phyloP scores from a whole-genome alignment of 305 asterid genomes.

The Solanum hybrid region DNA sequence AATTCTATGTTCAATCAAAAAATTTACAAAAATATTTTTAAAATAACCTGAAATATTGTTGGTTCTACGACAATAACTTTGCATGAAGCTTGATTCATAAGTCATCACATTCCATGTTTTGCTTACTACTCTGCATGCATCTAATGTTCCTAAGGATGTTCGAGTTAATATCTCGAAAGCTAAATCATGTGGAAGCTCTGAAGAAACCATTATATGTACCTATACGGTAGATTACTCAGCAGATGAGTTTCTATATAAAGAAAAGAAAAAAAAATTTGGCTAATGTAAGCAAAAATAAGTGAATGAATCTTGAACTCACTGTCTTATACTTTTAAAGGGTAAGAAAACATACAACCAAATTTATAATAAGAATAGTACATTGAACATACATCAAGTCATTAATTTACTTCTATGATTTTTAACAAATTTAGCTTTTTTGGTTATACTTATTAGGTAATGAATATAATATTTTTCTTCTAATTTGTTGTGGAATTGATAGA shows the following conservation, averaged over 20 bases:
- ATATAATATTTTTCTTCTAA: not conserved
- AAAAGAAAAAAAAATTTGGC: too few species aligned
- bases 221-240: too few species aligned
- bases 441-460: not conserved
- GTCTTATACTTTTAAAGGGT: too few species aligned
- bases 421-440: not conserved
- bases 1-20: not conserved
- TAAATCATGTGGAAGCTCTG: not conserved
- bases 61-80: not conserved
- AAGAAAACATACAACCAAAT: not conserved
- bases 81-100: not conserved
- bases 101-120: not conserved
- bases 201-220: not conserved
- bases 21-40: not conserved
- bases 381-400: not conserved
- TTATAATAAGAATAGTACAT: not conserved
- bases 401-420: not conserved
- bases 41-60: not conserved
- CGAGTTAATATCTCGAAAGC: constrained; percentile 9
- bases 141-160: constrained; percentile 5
- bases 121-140: constrained; percentile 8
- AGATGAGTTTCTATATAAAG: too few species aligned
- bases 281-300: too few species aligned
- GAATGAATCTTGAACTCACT: too few species aligned
- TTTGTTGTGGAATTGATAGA: not conserved